phyloP scores from a whole-genome alignment of 1,139 yeast genomes.

The Zygoascus meyerae region DNA sequence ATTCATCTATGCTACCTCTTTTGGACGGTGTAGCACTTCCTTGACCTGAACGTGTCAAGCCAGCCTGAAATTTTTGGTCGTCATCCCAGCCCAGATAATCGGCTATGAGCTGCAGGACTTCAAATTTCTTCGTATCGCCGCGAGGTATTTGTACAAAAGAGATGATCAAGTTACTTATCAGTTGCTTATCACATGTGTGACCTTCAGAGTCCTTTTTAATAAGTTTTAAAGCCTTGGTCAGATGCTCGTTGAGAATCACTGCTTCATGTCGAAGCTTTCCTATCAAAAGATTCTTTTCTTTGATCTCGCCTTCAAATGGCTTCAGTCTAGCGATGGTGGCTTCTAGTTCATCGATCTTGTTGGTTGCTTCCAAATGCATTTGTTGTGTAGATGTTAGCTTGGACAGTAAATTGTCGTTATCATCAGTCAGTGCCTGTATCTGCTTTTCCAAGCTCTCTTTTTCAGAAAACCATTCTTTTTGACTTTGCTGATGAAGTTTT shows the following conservation, averaged over 20 bases:
- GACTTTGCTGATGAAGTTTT: slow-evolving; percentile 15
- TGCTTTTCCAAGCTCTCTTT: slow-evolving; percentile 9
- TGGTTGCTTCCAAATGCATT: slow-evolving; percentile 13
- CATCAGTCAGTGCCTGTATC: slow-evolving; percentile 29
- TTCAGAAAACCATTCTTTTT: slow-evolving; percentile 21
- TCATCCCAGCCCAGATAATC: slow-evolving; percentile 88
- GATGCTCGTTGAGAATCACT: slow-evolving; percentile 87
- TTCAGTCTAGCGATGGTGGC: slow-evolving; percentile 26
- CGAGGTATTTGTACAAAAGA: slow-evolving; percentile 84
- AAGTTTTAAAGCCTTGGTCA: slow-evolving; percentile 81
- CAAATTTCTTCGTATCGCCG: slow-evolving; percentile 91
- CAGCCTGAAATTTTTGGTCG: slow-evolving; percentile 74
- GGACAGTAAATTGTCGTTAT: slow-evolving; percentile 24
- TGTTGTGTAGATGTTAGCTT: slow-evolving; percentile 26
- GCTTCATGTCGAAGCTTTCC: slow-evolving; percentile 95
- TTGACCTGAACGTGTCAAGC: slow-evolving; percentile 46
- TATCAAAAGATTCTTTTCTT: slow-evolving; percentile 70
- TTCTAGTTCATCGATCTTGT: slow-evolving; percentile 19
- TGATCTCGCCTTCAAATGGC: slow-evolving; percentile 47
- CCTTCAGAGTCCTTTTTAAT: slow-evolving; percentile 69
- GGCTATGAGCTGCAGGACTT: slow-evolving; percentile 77
- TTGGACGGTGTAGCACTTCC: slow-evolving; percentile 22
- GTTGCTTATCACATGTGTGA: slow-evolving; percentile 77
- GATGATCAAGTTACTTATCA: slow-evolving; percentile 76
- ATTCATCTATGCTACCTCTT: slow-evolving; percentile 15